phyloP scores from a whole-genome alignment of 345 rosid genomes.

The Eucalyptus polybractea region DNA sequence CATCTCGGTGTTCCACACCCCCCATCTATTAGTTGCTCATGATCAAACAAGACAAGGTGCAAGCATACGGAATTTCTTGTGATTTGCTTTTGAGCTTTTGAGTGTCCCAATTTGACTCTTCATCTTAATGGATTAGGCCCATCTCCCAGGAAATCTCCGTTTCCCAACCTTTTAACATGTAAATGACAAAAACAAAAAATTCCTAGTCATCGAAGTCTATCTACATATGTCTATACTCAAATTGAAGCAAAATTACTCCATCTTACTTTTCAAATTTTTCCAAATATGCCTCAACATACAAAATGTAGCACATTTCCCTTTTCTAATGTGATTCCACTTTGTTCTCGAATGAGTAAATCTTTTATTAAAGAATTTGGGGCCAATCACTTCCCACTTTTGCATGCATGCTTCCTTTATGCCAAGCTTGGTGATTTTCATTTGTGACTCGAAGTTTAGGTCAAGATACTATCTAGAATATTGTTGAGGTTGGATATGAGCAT shows the following conservation, averaged over 20 bases:
- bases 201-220: background rate
- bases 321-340: background rate
- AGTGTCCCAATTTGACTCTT: too few species aligned
- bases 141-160: too few species aligned
- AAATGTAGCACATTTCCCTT: background rate
- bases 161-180: too few species aligned
- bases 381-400: too few species aligned
- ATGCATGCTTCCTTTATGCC: too few species aligned
- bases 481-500: too few species aligned
- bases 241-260: background rate
- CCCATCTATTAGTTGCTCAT: background rate
- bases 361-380: background rate
- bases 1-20: background rate
- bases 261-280: background rate
- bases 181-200: background rate
- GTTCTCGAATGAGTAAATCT: background rate
- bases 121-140: background rate
- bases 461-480: too few species aligned
- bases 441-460: too few species aligned
- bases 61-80: background rate
- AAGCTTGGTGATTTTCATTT: too few species aligned
- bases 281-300: background rate
- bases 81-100: background rate
- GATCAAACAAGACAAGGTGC: background rate
- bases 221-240: background rate